Conservation (phyloP, 2,329 filamentous ascomycete genomes). For the Xylariaceae sp. region DNA sequence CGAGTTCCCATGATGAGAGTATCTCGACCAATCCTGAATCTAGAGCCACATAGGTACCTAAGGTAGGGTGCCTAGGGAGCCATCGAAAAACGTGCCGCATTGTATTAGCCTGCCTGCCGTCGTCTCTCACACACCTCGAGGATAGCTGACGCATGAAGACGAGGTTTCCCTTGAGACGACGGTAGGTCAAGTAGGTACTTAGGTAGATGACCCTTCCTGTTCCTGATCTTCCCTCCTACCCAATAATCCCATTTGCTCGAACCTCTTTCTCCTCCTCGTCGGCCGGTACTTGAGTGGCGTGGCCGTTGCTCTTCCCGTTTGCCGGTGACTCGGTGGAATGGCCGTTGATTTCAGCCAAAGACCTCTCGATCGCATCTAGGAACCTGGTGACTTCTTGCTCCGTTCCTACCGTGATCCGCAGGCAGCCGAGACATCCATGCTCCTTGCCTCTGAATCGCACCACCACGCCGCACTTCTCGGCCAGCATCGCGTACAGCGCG, state of each 20-base stretch:
- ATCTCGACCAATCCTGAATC: too few species aligned
- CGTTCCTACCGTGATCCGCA: conserved; percentile 89
- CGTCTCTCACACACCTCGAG: too few species aligned
- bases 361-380: conserved; percentile 55
- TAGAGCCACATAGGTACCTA: too few species aligned
- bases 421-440: conserved; percentile 76
- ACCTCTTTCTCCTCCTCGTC: conserved; percentile 30
- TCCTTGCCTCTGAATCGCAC: conserved; percentile 93
- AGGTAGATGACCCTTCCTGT: too few species aligned
- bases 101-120: too few species aligned
- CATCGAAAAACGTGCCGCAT: too few species aligned
- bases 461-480: conserved; percentile 81
- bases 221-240: conserved; percentile 24
- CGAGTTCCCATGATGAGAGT: too few species aligned
- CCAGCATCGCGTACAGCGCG: conserved; percentile 75
- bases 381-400: conserved; percentile 78
- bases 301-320: conserved; percentile 35
- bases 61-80: too few species aligned
- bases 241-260: conserved; percentile 29
- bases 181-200: too few species aligned
- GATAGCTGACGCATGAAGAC: too few species aligned
- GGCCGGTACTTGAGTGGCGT: conserved; percentile 8
- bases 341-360: conserved; percentile 38
- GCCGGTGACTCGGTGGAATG: conserved; percentile 7
- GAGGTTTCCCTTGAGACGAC: too few species aligned